These are phyloP conservation scores for Plasmopara viticola DNA, from an alignment of 352 stramenopile species.

Conservation along the genomic window DNA sequence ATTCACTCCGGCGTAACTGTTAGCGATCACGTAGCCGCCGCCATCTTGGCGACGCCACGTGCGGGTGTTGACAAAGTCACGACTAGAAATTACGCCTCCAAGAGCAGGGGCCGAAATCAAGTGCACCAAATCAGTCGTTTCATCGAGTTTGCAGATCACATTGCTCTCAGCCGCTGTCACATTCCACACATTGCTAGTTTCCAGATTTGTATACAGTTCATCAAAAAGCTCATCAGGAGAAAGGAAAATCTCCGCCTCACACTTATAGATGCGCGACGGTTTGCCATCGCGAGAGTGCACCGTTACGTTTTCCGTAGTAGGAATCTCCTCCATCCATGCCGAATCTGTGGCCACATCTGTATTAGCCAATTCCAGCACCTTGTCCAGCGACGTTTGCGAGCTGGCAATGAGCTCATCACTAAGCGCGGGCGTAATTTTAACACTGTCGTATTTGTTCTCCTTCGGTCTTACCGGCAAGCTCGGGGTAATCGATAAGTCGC, in stretches of 20 bases:
- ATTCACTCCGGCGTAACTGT: constrained; percentile 60
- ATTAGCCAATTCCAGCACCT: constrained; percentile 45
- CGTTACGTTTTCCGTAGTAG: constrained; percentile 53
- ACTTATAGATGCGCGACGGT: constrained; percentile 71
- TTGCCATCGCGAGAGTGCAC: constrained; percentile 71
- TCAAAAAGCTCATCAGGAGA: constrained; percentile 77
- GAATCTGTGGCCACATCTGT: constrained; percentile 35
- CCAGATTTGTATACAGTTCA: constrained; percentile 66
- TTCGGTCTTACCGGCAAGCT: constrained; percentile 11
- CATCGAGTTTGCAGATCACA: constrained; percentile 56
- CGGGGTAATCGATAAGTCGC: constrained; percentile 8
- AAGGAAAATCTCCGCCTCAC: constrained; percentile 53
- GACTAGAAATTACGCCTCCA: constrained; percentile 68
- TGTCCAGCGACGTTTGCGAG: constrained; percentile 44
- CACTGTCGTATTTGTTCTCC: constrained; percentile 24
- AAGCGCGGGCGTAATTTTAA: constrained; percentile 41
- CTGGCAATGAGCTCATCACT: constrained; percentile 43
- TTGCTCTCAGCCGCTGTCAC: constrained; percentile 74
- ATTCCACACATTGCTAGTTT: constrained; percentile 70
- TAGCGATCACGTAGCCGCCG: constrained; percentile 61
- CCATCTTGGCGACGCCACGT: constrained; percentile 65
- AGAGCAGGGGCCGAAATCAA: constrained; percentile 60
- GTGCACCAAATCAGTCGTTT: constrained; percentile 69
- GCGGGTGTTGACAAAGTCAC: constrained; percentile 77
- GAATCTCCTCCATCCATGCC: constrained; percentile 55